A percentile compares a stretch with the other conserved stretches of the same genome.
Conservation (phyloP, 164 flowering plant genomes). For the Chimonanthus praecox region DNA sequence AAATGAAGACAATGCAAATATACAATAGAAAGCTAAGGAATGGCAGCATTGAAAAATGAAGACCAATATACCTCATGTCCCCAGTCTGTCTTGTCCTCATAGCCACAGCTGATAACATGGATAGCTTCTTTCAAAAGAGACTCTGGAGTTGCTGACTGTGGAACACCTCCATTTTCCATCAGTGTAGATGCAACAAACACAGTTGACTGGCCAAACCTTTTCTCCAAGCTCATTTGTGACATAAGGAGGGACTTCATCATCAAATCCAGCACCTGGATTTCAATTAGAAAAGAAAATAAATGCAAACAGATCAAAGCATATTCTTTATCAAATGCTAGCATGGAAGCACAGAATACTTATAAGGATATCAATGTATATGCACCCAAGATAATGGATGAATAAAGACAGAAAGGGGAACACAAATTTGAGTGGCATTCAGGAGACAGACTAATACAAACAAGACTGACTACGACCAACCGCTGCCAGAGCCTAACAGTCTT, state of each 20-base stretch:
- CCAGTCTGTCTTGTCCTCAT: conserved; percentile 56
- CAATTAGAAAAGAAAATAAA: neutral
- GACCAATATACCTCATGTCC: conserved; percentile 35
- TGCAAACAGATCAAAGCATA: neutral
- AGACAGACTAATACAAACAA: too few species aligned
- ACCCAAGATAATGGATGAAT: too few species aligned
- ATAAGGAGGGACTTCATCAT: conserved; percentile 25
- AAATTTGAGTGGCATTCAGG: too few species aligned
- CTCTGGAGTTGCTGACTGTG: conserved; percentile 25
- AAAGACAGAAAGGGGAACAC: too few species aligned
- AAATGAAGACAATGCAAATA: too few species aligned
- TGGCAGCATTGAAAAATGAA: neutral
- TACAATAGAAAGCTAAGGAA: neutral
- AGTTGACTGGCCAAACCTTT: conserved; percentile 48
- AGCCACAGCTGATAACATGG: conserved; percentile 57
- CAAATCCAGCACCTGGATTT: conserved; percentile 25
- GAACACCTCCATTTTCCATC: conserved; percentile 40
- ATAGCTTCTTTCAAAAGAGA: conserved; percentile 41
- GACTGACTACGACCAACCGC: too few species aligned
- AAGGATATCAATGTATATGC: too few species aligned
- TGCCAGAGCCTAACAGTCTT: too few species aligned
- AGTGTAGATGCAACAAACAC: conserved; percentile 47
- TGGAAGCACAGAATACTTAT: neutral
- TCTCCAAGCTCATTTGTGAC: conserved; percentile 38
- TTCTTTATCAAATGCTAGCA: neutral